A percentile compares a stretch with the other conserved stretches of the same genome.
Evolutionary conservation across 352 stramenopile species (phyloP).

Genomic region (Halophytophthora polymorphica): DNA sequence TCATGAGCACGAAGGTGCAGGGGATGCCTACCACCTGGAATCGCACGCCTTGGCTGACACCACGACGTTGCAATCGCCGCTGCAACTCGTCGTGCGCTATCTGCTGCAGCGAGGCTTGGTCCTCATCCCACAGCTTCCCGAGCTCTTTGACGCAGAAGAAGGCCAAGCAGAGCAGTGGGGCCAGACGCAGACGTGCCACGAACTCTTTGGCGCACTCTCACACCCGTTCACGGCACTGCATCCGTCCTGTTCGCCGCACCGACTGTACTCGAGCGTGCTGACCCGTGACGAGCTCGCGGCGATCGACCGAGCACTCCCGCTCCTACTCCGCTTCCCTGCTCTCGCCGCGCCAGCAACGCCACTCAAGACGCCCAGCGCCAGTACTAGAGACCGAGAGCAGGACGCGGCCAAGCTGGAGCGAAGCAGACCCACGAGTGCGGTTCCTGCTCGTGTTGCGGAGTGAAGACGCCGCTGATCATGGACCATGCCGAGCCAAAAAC

Average conservation of each 20-base stretch:
- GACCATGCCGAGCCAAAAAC: no score
- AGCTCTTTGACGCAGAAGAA: constrained; percentile 9
- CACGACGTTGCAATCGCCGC: constrained; percentile 28
- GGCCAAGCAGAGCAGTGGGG: constrained; percentile 13
- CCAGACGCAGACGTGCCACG: constrained; percentile 6
- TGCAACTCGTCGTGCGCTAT: constrained; percentile 44
- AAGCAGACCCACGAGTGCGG: background rate
- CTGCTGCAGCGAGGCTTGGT: constrained; percentile 51
- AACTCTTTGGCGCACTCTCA: constrained; percentile 39
- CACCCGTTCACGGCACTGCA: constrained; percentile 43
- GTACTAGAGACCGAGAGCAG: constrained; percentile 15
- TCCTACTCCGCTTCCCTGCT: constrained; percentile 15
- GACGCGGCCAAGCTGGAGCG: no score
- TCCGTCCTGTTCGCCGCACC: constrained; percentile 38
- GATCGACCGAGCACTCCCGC: constrained; percentile 33
- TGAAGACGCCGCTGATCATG: background rate
- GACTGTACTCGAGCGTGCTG: constrained; percentile 46
- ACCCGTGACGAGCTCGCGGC: constrained; percentile 31
- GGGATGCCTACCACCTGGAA: constrained; percentile 28
- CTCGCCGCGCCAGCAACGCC: constrained; percentile 9
- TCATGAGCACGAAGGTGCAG: constrained; percentile 38
- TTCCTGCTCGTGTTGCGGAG: background rate
- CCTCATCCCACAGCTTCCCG: constrained; percentile 32
- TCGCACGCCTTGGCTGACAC: constrained; percentile 21
- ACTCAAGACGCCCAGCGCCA: constrained; percentile 18